Base-by-base conservation (phyloP, 2,329 filamentous ascomycete species). In the Verticillium tricorpus region DNA sequence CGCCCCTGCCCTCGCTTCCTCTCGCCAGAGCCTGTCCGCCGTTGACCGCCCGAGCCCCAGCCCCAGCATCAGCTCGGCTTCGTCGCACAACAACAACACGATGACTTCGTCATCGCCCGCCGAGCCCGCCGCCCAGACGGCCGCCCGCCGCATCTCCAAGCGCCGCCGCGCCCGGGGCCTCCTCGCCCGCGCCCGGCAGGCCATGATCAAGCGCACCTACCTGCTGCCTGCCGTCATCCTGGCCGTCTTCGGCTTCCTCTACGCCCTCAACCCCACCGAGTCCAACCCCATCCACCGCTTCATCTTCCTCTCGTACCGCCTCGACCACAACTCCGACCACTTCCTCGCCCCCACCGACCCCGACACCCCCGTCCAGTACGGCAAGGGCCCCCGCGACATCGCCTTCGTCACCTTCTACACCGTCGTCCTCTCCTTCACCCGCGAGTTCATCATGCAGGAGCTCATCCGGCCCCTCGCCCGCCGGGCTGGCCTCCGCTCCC, bases 381-480 rank as follows among this genome's bases (percentile, higher is more conserved):
- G 89, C 74, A 97, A 97, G 76, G 93, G 93, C n/a, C 82, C 77
- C 50, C 90, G 89, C 80, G 93, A 98, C 73, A 81, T 97, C 60
- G 90, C 90, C 54, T 94, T 98, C 70, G 91, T 97, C 60, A 79
- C 81, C 63, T 97, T 97, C 79, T 97, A 97, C 78, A 94, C 86
- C 50, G 80, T 97, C 62, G 89, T 97, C 25, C 84, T 98, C 64
- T 93, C 91, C 64, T 97, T 98, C 74, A 96, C 92, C 12, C 91
- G 93, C 72, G 93, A 98, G 75, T 97, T 97, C 76, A 84, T 96
- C 77, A 97, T 97, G 93, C 93, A 97, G 78, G 89, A 92, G 70
- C 70, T 96, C 58, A 86, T 97, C 62, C 87, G 89, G 14, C 93
- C 93, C 0, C 80, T 93, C 64, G 92, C 92, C 6, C 81, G 86